phyloP scores from a whole-genome alignment of 495 filamentous ascomycete species.

The Aspergillus saccharolyticus region DNA sequence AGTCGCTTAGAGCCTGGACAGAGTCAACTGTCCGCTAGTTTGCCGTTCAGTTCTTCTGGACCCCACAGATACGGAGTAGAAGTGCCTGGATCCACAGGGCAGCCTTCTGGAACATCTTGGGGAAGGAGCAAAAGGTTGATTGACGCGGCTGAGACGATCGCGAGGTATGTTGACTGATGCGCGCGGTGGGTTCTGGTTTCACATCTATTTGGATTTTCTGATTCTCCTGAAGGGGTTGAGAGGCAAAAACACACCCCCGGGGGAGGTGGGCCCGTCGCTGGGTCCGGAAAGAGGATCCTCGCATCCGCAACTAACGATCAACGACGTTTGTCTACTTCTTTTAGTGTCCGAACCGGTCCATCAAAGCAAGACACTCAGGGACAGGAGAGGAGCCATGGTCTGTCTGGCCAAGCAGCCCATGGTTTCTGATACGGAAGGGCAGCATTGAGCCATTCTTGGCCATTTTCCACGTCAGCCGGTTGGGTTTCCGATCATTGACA shows the following conservation, averaged over 20 bases:
- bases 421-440: not conserved
- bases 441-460: not conserved
- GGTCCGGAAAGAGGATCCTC: not conserved
- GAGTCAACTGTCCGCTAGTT: not conserved
- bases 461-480: not conserved
- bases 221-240: not conserved
- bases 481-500: not conserved
- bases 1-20: not conserved
- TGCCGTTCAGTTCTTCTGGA: not conserved
- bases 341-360: conserved; percentile 21
- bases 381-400: not conserved
- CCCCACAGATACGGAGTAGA: not conserved
- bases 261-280: conserved; percentile 11
- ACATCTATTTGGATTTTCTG: conserved; percentile 4
- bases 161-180: conserved; percentile 1
- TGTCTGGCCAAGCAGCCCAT: not conserved
- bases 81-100: not conserved
- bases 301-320: conserved; percentile 1
- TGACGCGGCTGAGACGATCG: not conserved
- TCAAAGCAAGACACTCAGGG: not conserved
- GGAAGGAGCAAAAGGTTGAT: conserved; percentile 1
- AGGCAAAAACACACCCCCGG: conserved; percentile 12
- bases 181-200: not conserved
- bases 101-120: conserved; percentile 13
- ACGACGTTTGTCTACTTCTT: conserved; percentile 13